A percentile compares a stretch with the other conserved stretches of the same genome.
Evolutionary conservation across 371 early-diverging fungal genomes (phyloP).

Genomic region (Rhizopus stolonifer): DNA sequence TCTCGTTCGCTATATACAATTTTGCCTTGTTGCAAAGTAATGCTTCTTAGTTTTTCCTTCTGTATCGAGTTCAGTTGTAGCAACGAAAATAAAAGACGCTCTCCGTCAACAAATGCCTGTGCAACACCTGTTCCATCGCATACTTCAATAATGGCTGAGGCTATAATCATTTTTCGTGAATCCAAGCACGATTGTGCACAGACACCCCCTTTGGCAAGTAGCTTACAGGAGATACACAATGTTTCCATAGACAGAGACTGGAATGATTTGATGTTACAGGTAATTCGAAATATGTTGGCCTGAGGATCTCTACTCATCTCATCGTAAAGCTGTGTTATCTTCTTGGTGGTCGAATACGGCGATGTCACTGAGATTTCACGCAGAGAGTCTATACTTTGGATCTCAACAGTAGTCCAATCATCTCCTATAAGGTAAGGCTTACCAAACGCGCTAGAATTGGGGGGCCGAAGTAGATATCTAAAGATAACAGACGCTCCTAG

Average conservation of each 20-base stretch:
- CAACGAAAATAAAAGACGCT: constrained; percentile 24
- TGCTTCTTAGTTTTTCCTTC: not conserved
- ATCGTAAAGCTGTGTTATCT: not conserved
- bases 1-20: not conserved
- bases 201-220: constrained; percentile 7
- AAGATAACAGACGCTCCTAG: constrained; percentile 27
- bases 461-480: constrained; percentile 18
- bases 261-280: constrained; percentile 1
- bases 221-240: constrained; percentile 29
- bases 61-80: constrained; percentile 15
- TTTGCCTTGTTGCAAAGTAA: not conserved
- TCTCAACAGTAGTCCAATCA: constrained; percentile 4
- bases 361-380: not conserved
- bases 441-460: not conserved
- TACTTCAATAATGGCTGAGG: constrained; percentile 19
- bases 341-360: not conserved
- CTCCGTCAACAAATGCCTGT: constrained; percentile 29
- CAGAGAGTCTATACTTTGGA: not conserved
- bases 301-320: not conserved
- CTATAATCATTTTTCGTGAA: constrained; percentile 16
- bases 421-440: not conserved
- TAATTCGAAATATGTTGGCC: not conserved
- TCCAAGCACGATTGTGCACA: constrained; percentile 28
- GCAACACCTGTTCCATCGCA: constrained; percentile 26
- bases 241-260: constrained; percentile 14